These are phyloP conservation scores for Dryas octopetala DNA, from an alignment of 306 rosid genomes.

Conservation along the genomic window DNA sequence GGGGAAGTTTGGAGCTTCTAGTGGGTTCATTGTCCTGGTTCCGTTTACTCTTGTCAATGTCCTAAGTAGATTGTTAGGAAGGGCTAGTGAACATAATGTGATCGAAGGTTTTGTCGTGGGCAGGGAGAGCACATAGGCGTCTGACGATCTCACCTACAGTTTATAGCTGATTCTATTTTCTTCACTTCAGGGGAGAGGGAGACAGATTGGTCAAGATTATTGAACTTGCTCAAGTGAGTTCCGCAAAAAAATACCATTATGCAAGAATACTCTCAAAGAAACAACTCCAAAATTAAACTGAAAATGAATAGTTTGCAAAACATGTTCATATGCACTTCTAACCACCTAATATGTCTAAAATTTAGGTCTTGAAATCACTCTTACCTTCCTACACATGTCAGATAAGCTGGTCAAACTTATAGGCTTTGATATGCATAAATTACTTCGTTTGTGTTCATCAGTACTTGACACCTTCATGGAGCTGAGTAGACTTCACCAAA, in stretches of 20 bases:
- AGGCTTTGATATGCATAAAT: neutral
- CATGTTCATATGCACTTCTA: neutral
- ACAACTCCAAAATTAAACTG: too few relatives aligned
- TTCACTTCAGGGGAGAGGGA: too few relatives aligned
- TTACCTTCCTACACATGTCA: neutral
- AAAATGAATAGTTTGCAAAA: neutral
- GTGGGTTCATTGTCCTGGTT: neutral
- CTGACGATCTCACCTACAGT: too few relatives aligned
- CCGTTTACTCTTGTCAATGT: neutral
- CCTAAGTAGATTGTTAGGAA: neutral
- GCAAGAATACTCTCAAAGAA: too few relatives aligned
- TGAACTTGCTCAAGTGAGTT: neutral
- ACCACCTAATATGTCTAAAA: neutral
- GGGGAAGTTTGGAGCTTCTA: neutral
- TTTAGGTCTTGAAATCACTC: neutral
- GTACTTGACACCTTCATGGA: neutral
- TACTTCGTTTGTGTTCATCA: neutral
- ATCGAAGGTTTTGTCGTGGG: too few relatives aligned
- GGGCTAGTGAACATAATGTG: neutral
- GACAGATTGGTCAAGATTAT: neutral
- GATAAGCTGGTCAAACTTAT: neutral
- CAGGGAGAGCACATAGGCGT: too few relatives aligned
- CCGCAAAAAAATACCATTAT: neutral
- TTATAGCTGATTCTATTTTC: too few relatives aligned
- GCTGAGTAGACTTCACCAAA: neutral